Base-by-base conservation (phyloP, 1,139 yeast species). In the Zygosaccharomyces pseudobailii region DNA sequence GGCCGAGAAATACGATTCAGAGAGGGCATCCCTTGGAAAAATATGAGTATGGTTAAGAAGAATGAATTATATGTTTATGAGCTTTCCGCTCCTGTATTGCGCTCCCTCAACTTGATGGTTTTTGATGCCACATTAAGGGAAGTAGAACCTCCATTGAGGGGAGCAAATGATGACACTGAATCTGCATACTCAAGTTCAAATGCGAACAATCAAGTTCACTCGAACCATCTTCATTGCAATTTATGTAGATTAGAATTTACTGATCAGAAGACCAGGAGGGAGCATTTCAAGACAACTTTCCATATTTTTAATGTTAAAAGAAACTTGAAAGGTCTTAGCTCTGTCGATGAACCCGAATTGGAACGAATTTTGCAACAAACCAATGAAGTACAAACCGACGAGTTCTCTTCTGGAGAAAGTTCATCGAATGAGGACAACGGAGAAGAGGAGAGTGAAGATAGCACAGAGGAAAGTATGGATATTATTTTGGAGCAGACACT, bases 261-360 rank as follows among this genome's bases (percentile, higher is more conserved):
- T 20, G 64, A 66, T 34, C 47, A 42, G 17, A 33, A 43, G 8
- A 41, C 36, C 6, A 56, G 55, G 45, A 71, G 72, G 41, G 67
- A 66, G n/a, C 85, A 82, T 57, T 82, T 76, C 67, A 80, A 77
- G 55, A 72, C 82, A 0, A 88, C 84, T 57, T 72, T 75, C 32
- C 84, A 84, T 57, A 71, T 80, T 40, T 75, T 74, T 59, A 87
- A 87, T 60, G 58, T 80, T 47, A 82, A 80, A 61, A 70, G 92
- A 53, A 65, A 70, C 23, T 58, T 77, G 38, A 68, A 70, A 34
- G 75, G 76, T 2, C 68, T 77, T 43, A 66, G 72, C 1, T 71
- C 79, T 0, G 63, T 85, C 25, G 67, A 74, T 3, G 87, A 80
- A 55, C 75, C 69, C 1, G 81, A 83, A 58, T 86, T 84, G 56